These are phyloP conservation scores for Gomphus sp. DNA, from an alignment of 1,284 basidiomycete genomes.

Conservation along the genomic window DNA sequence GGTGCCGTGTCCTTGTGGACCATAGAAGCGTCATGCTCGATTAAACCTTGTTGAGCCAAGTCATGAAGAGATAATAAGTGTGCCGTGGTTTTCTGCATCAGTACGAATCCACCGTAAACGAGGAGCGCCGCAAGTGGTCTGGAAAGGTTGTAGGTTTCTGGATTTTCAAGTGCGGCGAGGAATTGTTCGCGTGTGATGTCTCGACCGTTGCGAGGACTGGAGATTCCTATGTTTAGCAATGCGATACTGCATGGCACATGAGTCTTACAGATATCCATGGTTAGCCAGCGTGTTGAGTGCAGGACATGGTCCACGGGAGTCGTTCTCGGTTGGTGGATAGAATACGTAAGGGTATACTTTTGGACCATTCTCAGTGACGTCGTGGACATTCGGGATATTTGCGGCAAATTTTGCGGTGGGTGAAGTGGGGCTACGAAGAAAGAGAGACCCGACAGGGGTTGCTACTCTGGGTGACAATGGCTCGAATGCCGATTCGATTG, in stretches of 20 bases:
- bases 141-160: slow-evolving; percentile 20
- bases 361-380: background rate
- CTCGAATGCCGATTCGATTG: background rate
- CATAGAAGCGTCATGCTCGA: slow-evolving; percentile 28
- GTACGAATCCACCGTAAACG: slow-evolving; percentile 17
- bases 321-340: slow-evolving; percentile 13
- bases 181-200: slow-evolving; percentile 18
- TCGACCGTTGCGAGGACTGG: slow-evolving; percentile 20
- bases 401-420: background rate
- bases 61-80: slow-evolving; percentile 16
- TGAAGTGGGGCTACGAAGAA: background rate
- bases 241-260: background rate
- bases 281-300: slow-evolving; percentile 32
- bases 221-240: background rate
- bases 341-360: background rate
- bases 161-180: slow-evolving; percentile 15
- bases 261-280: slow-evolving; percentile 27
- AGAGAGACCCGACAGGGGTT: background rate
- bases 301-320: slow-evolving; percentile 30
- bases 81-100: slow-evolving; percentile 14
- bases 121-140: slow-evolving; percentile 19
- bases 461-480: background rate
- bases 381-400: background rate
- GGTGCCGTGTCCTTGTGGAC: slow-evolving; percentile 21
- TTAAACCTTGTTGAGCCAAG: slow-evolving; percentile 23